A percentile compares a stretch with the other conserved stretches of the same genome.
Evolutionary conservation across 768 basidiomycete genomes (phyloP).

Genomic region (Boletellus emodensis): DNA sequence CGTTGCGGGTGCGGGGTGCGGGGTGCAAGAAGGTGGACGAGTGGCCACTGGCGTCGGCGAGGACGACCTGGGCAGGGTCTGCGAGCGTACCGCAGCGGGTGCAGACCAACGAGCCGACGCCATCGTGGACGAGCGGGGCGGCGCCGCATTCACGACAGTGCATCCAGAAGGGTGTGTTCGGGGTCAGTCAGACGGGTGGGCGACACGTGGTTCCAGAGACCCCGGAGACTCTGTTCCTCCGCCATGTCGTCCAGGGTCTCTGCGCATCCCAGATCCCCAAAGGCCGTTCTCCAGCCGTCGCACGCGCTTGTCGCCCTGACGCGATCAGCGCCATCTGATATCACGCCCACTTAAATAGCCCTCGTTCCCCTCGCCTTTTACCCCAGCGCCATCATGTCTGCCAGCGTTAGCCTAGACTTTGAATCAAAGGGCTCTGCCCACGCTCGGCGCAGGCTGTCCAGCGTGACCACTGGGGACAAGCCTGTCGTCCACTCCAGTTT

Average conservation of each 20-base stretch:
- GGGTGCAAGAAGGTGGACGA: conserved; percentile 37
- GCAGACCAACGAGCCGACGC: conserved; percentile 60
- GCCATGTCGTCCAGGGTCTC: conserved; percentile 19
- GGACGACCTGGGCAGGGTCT: conserved; percentile 57
- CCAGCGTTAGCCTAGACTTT: conserved; percentile 46
- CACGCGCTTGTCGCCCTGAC: conserved; percentile 4
- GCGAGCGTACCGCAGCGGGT: conserved; percentile 66
- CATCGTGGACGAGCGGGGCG: conserved; percentile 51
- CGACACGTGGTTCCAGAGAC: conserved; percentile 13
- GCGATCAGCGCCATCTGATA: conserved; percentile 5
- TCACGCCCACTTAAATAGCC: conserved; percentile 32
- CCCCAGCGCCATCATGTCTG: conserved; percentile 45
- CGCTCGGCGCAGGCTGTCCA: conserved; percentile 67
- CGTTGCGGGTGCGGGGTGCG: conserved; percentile 44
- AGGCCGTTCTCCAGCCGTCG: conserved; percentile 2
- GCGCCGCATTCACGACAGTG: conserved; percentile 54
- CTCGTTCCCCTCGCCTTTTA: conserved; percentile 18
- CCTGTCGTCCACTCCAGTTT: conserved; percentile 62
- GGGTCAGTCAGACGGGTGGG: not conserved
- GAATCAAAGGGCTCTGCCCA: conserved; percentile 61
- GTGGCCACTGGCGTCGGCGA: conserved; percentile 45
- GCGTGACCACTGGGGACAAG: conserved; percentile 39
- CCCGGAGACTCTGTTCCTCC: conserved; percentile 22
- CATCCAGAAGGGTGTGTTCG: conserved; percentile 11
- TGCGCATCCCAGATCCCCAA: conserved; percentile 7